A percentile compares a stretch with the other conserved stretches of the same genome.
Evolutionary conservation across 2,329 filamentous ascomycete genomes (phyloP).

Genomic region (Fusarium sp.): DNA sequence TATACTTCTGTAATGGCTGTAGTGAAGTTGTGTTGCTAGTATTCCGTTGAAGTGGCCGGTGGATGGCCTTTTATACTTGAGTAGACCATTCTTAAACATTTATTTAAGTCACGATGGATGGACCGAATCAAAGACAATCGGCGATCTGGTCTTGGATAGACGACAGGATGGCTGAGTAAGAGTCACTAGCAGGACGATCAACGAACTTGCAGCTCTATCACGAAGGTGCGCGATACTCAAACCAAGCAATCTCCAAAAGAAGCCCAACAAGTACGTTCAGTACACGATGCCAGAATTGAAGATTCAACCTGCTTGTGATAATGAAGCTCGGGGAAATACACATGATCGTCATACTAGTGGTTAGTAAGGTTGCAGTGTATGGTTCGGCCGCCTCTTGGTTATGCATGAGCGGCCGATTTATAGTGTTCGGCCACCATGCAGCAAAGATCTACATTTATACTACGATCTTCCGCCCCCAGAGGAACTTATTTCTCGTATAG

Average conservation of each 20-base stretch:
- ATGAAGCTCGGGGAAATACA: accelerated
- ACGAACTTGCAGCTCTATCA: background rate
- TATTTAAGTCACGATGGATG: accelerated
- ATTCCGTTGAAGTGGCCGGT: accelerated
- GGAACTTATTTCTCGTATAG: background rate
- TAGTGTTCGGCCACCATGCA: background rate
- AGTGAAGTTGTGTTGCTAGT: background rate
- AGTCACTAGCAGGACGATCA: background rate
- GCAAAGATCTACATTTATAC: background rate
- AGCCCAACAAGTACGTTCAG: background rate
- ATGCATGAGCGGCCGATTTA: background rate
- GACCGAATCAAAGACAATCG: accelerated
- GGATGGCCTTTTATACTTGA: background rate
- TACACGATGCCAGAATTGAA: accelerated
- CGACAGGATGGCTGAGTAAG: background rate
- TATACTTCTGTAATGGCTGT: accelerated
- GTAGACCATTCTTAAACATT: accelerated
- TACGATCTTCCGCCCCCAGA: background rate
- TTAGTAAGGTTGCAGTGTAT: background rate
- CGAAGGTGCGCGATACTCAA: background rate
- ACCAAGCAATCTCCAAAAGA: background rate
- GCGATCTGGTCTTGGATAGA: accelerated
- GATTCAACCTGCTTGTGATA: accelerated
- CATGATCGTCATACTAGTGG: background rate
- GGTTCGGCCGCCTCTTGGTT: background rate